Evolutionary conservation across 257 asterid genomes (phyloP).

Genomic region (Vinca minor): DNA sequence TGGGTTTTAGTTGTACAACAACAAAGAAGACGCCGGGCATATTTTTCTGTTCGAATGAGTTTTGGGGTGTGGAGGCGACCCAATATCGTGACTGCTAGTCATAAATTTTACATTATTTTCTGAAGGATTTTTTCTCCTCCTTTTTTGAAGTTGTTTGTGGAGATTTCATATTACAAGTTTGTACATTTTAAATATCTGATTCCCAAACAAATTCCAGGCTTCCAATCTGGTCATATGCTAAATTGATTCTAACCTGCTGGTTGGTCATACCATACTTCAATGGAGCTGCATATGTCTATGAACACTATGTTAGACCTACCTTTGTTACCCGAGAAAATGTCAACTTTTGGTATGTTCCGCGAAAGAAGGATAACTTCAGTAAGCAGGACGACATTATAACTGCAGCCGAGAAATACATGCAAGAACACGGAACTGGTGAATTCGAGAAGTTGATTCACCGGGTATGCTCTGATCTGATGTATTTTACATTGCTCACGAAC

Average conservation of each 20-base stretch:
- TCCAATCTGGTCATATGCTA: constrained; percentile 90
- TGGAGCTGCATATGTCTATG: constrained; percentile 89
- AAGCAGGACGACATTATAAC: constrained; percentile 74
- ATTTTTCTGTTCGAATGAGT: neutral
- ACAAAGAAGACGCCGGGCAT: too few relatives aligned
- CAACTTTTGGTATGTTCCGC: constrained; percentile 69
- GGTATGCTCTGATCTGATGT: constrained; percentile 29
- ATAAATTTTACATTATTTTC: neutral
- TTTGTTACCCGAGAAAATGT: constrained; percentile 54
- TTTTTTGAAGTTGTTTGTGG: too few relatives aligned
- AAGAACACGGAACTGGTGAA: constrained; percentile 61
- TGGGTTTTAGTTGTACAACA: too few relatives aligned
- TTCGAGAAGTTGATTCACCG: constrained; percentile 59
- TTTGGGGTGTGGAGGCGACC: neutral
- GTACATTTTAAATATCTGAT: neutral
- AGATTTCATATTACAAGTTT: neutral
- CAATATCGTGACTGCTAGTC: neutral
- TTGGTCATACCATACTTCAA: constrained; percentile 91
- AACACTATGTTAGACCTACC: constrained; percentile 77
- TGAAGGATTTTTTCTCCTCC: too few relatives aligned
- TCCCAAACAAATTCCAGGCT: constrained; percentile 39
- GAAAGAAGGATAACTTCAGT: constrained; percentile 48
- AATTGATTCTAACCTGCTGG: constrained; percentile 87
- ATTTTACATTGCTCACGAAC: neutral
- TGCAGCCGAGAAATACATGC: constrained; percentile 68